Base-by-base conservation (phyloP, 2,329 filamentous ascomycete genomes). In the Verticillium nubilum region DNA sequence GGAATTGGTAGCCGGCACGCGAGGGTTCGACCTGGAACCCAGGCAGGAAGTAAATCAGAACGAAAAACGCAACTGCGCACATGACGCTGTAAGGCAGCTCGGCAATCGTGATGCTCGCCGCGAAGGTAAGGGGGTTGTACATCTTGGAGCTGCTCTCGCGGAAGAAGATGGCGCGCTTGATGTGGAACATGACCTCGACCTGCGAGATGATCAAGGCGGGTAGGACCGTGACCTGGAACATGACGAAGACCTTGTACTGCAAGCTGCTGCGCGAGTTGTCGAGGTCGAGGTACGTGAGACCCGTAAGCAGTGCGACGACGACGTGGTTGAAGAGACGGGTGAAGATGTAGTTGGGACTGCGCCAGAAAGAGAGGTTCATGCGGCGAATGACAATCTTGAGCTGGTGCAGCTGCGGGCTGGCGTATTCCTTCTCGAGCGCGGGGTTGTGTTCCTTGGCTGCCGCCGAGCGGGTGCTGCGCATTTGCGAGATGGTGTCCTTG, bases 201-300 rank as follows among this genome's bases (percentile, higher is more conserved):
- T 96, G 91, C 1, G 87, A 86, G 59, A 96, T 85, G 71, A 96
- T 91, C 29, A 96, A 80, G 1, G 90, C 90, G 0, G 92, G 91
- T 27, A 97, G 80, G 25, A 96, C 90, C 0, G 91, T 92, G 57
- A 92, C 86, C 72, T 96, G 91, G 83, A 97, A 97, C 72, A 95
- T 90, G 73, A 94, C 86, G 73, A 97, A 97, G 63, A 97, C 84
- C 61, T 88, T 87, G 78, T 95, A 90, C 73, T 97, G 92, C 4
- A 97, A 81, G 1, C 88, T 90, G 1, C 87, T 77, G 10, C 89
- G 84, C 2, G 89, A 92, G 67, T 92, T 76, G 69, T 94, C 87
- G 9, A 96, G 84, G 62, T 91, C 84, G 54, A 96, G 78, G 72
- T 89, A 97, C 33, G 88, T 88, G 13, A 96, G 80, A 66, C 92